Percentiles rank a stretch among this genome's conserved stretches.
phyloP scores from a whole-genome alignment of 768 basidiomycete genomes.

The Boletus rufocinnamomeus region DNA sequence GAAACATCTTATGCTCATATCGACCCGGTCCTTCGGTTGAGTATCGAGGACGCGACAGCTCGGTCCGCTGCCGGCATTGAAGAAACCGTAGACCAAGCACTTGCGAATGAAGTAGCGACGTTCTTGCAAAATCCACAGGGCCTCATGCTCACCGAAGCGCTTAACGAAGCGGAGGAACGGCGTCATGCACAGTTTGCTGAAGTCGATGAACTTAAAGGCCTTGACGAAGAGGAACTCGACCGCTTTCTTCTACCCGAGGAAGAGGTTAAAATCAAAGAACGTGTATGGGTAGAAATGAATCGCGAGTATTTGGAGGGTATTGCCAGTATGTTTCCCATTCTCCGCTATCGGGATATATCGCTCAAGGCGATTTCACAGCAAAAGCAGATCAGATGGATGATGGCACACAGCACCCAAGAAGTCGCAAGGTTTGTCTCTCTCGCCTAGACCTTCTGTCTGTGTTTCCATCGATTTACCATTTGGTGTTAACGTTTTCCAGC shows the following conservation, averaged over 20 bases:
- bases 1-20: conserved; percentile 47
- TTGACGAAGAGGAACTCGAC: conserved; percentile 93
- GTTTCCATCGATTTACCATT: conserved; percentile 13
- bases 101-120: conserved; percentile 69
- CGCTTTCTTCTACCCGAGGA: conserved; percentile 74
- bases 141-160: conserved; percentile 55
- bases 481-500: conserved; percentile 41
- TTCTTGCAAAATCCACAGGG: conserved; percentile 67
- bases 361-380: conserved; percentile 56
- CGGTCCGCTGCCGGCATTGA: conserved; percentile 47
- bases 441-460: conserved; percentile 30
- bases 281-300: conserved; percentile 94
- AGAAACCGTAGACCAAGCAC: conserved; percentile 57
- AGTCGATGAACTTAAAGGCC: conserved; percentile 63
- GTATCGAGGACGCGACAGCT: conserved; percentile 14
- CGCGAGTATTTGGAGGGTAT: conserved; percentile 86
- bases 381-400: conserved; percentile 60
- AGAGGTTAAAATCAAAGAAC: conserved; percentile 83
- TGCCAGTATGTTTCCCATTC: conserved; percentile 52
- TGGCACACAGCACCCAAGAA: conserved; percentile 48
- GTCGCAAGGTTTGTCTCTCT: conserved; percentile 76
- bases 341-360: conserved; percentile 31
- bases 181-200: conserved; percentile 53
- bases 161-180: conserved; percentile 67
- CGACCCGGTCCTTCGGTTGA: conserved; percentile 53